phyloP scores from a whole-genome alignment of 108 stramenopile genomes.

The Epipyxis sp. region DNA sequence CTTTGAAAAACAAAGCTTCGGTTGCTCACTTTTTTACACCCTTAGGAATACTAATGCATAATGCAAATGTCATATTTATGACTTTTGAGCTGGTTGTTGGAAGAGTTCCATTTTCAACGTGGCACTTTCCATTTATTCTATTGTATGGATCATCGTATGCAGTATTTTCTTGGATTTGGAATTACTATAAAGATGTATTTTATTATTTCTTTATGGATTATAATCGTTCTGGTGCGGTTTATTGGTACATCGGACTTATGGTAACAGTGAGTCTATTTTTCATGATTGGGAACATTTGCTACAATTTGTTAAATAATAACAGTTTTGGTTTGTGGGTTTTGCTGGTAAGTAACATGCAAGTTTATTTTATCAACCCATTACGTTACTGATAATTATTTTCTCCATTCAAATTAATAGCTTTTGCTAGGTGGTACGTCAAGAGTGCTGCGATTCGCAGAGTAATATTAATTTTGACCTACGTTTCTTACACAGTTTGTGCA shows the following conservation, averaged over 20 bases:
- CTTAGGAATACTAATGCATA: constrained; percentile 21
- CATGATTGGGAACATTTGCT: too few species aligned
- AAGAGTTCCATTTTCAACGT: constrained; percentile 5
- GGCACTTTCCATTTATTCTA: constrained; percentile 15
- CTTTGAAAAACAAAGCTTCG: neutral
- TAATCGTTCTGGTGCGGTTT: neutral
- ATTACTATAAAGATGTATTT: constrained; percentile 22
- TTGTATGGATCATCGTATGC: neutral
- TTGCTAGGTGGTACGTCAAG: too few species aligned
- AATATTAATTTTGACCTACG: too few species aligned
- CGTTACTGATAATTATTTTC: too few species aligned
- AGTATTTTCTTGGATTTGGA: constrained; percentile 18
- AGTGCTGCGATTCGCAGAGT: too few species aligned
- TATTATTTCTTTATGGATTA: constrained; percentile 42
- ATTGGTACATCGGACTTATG: neutral
- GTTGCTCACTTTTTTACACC: neutral
- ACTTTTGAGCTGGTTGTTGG: constrained; percentile 4
- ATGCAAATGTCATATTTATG: constrained; percentile 28
- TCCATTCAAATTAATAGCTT: too few species aligned
- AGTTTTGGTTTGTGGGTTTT: too few species aligned
- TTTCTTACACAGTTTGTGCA: too few species aligned
- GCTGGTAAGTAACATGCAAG: too few species aligned
- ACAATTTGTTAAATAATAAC: too few species aligned
- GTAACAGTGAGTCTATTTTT: too few species aligned
- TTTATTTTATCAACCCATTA: too few species aligned